phyloP scores from a whole-genome alignment of 257 asterid species.

The Fraxinus anomala region DNA sequence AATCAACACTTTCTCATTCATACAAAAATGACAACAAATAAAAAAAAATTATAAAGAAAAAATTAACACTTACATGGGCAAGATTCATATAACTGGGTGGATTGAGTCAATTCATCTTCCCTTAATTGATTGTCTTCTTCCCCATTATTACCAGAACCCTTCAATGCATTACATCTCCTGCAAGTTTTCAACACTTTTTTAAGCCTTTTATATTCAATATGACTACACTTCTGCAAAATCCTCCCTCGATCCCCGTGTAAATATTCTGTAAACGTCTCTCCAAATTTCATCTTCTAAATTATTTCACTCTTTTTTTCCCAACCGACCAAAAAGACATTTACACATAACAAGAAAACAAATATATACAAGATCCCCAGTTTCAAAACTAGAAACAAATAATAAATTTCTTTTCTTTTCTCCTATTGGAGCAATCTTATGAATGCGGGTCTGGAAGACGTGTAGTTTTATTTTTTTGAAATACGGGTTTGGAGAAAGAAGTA shows the following conservation, averaged over 20 bases:
- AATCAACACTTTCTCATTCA: neutral
- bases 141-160: conserved; percentile 33
- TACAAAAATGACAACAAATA: neutral
- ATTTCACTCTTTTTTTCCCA: conserved; percentile 12
- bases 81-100: conserved; percentile 40
- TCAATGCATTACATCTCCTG: conserved; percentile 47
- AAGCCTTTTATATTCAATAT: conserved; percentile 84
- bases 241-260: conserved; percentile 61
- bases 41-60: neutral
- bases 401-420: neutral
- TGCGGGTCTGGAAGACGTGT: neutral
- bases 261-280: conserved; percentile 72
- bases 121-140: conserved; percentile 23
- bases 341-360: conserved; percentile 14
- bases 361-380: conserved; percentile 1
- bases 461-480: neutral
- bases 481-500: neutral
- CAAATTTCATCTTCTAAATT: conserved; percentile 64
- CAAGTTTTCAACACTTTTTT: conserved; percentile 79
- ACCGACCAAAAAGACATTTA: conserved; percentile 6
- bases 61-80: conserved; percentile 48
- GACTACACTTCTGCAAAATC: conserved; percentile 47
- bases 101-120: conserved; percentile 25
- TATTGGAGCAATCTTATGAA: neutral
- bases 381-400: conserved; percentile 3